Evolutionary conservation across 257 asterid species (phyloP).

Genomic region (Solanum bulbocastanum): DNA sequence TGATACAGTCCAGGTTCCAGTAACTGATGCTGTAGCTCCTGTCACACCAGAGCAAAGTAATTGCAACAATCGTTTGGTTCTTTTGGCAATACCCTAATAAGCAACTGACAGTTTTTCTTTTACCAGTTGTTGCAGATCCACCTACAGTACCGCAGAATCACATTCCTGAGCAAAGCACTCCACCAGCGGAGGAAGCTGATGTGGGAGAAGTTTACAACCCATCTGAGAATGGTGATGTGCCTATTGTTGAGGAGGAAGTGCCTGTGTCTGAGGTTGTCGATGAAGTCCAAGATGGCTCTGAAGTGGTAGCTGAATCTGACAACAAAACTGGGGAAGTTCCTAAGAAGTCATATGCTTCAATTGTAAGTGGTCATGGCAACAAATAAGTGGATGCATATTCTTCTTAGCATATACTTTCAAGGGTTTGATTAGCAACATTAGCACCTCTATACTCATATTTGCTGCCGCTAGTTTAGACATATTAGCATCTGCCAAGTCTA

Average conservation of each 20-base stretch:
- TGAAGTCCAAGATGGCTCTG: constrained; percentile 39
- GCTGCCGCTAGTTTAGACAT: background rate
- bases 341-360: constrained; percentile 89
- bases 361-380: constrained; percentile 43
- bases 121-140: constrained; percentile 21
- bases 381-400: background rate
- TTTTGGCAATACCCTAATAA: background rate
- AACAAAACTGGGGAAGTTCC: constrained; percentile 54
- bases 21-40: constrained; percentile 34
- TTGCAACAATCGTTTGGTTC: background rate
- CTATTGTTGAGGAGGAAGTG: constrained; percentile 50
- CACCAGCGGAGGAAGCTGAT: constrained; percentile 46
- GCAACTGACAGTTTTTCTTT: background rate
- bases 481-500: background rate
- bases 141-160: constrained; percentile 42
- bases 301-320: constrained; percentile 37
- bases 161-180: constrained; percentile 38
- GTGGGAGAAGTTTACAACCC: constrained; percentile 71
- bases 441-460: background rate
- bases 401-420: background rate
- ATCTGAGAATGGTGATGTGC: constrained; percentile 56
- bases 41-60: constrained; percentile 55
- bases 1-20: constrained; percentile 19
- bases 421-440: background rate
- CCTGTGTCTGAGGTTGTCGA: constrained; percentile 77